Conservation (phyloP, 306 rosid genomes). For the Lathyrus aphaca region DNA sequence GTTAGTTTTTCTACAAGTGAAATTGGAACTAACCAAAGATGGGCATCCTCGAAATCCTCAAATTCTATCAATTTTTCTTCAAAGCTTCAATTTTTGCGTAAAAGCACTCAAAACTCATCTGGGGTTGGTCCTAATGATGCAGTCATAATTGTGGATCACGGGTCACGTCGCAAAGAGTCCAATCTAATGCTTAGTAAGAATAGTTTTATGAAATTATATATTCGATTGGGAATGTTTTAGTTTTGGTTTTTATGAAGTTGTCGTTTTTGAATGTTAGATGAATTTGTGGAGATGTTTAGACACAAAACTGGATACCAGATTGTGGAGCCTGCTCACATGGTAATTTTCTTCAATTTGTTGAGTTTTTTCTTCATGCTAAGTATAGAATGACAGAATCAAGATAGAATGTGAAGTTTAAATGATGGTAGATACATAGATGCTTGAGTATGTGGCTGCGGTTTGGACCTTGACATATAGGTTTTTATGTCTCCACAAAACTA, state of each 20-base stretch:
- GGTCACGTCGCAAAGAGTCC: slow-evolving; percentile 88
- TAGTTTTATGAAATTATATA: not conserved
- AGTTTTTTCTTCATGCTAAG: not conserved
- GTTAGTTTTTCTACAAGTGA: slow-evolving; percentile 44
- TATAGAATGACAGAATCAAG: not conserved
- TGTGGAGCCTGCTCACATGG: slow-evolving; percentile 98
- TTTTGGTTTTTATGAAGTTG: slow-evolving; percentile 21
- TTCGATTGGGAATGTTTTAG: slow-evolving; percentile 15
- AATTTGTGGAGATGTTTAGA: slow-evolving; percentile 79
- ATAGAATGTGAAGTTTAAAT: slow-evolving; percentile 10
- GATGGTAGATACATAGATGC: slow-evolving; percentile 19
- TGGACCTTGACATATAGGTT: too few species aligned
- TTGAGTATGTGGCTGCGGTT: not conserved
- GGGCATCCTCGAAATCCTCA: slow-evolving; percentile 14
- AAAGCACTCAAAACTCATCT: slow-evolving; percentile 2
- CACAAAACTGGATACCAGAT: slow-evolving; percentile 75
- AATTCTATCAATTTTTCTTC: slow-evolving; percentile 36
- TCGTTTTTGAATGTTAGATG: slow-evolving; percentile 60
- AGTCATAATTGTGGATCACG: slow-evolving; percentile 88
- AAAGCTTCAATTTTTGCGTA: not conserved
- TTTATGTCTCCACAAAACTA: not conserved
- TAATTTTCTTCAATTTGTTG: slow-evolving; percentile 36
- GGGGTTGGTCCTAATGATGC: slow-evolving; percentile 63
- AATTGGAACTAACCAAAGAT: slow-evolving; percentile 39
- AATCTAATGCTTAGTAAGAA: slow-evolving; percentile 85